Evolutionary conservation across 306 rosid species (phyloP).

Genomic region (Benincasa hispida): DNA sequence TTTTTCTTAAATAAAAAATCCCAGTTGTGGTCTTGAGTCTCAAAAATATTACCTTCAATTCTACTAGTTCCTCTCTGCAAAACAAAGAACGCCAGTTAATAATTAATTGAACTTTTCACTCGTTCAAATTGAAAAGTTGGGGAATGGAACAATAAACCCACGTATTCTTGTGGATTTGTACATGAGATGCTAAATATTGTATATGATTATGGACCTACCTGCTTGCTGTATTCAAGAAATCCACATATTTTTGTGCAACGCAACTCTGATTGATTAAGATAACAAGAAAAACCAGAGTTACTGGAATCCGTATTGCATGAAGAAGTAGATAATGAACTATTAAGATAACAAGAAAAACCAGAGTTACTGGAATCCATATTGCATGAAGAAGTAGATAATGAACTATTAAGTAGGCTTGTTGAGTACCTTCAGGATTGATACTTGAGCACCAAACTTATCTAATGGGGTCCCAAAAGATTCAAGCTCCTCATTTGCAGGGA

Average conservation of each 20-base stretch:
- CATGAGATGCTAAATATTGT: neutral
- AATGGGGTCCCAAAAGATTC: conserved; percentile 48
- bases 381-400: neutral
- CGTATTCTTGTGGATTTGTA: neutral
- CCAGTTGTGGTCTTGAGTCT: neutral
- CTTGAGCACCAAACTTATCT: conserved; percentile 40
- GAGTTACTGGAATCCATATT: neutral
- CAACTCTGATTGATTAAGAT: conserved; percentile 30
- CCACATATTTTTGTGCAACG: conserved; percentile 59
- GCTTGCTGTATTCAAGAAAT: conserved; percentile 77
- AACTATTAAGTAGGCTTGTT: neutral
- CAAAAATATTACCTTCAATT: conserved; percentile 41
- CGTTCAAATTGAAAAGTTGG: neutral
- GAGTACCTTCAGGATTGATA: conserved; percentile 57
- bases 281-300: neutral
- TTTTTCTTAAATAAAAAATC: neutral
- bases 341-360: neutral
- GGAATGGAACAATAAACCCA: neutral
- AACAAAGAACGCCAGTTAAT: neutral
- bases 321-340: too few species aligned
- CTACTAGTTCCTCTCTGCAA: conserved; percentile 69
- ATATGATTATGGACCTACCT: conserved; percentile 31
- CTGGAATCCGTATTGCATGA: neutral
- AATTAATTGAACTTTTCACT: neutral
- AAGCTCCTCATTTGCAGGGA: conserved; percentile 14